Conservation (phyloP, 2,329 filamentous ascomycete genomes). For the Clonostachys rhizophaga region DNA sequence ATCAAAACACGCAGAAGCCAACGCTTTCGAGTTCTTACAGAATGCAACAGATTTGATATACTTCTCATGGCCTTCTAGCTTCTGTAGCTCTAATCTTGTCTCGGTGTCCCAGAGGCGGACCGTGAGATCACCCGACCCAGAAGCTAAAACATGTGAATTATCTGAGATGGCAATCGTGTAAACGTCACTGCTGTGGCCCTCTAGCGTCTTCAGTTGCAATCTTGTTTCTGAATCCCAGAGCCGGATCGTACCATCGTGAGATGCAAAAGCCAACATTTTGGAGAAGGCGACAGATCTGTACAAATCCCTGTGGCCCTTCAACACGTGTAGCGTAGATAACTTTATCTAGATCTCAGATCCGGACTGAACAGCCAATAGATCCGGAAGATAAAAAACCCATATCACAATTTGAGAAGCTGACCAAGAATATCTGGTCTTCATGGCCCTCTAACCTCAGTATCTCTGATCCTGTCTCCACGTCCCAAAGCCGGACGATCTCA, state of each 20-base stretch:
- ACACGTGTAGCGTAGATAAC: no score
- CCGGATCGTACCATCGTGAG: no score
- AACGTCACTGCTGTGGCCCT: background rate
- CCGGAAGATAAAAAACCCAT: background rate
- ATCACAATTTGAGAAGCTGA: no score
- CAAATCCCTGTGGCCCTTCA: no score
- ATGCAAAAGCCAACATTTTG: no score
- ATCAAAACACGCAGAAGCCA: background rate
- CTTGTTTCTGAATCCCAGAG: constrained; percentile 2
- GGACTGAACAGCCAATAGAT: background rate
- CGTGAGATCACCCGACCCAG: background rate
- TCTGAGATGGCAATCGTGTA: constrained; percentile 1
- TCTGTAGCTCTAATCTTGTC: constrained; percentile 2
- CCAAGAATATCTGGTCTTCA: no score
- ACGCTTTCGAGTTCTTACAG: no score
- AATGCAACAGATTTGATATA: no score
- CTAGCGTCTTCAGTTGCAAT: background rate
- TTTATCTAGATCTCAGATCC: no score
- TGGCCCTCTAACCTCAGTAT: no score
- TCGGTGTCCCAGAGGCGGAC: constrained; percentile 6
- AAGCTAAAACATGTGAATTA: constrained; percentile 1
- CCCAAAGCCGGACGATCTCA: background rate
- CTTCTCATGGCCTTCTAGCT: constrained; percentile 1
- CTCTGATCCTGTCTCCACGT: no score
- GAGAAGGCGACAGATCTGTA: no score